Evolutionary conservation across 2,329 filamentous ascomycete genomes (phyloP), one percentile per base, ranked within the genome.

Genomic region (Corynespora cassiicola): DNA sequence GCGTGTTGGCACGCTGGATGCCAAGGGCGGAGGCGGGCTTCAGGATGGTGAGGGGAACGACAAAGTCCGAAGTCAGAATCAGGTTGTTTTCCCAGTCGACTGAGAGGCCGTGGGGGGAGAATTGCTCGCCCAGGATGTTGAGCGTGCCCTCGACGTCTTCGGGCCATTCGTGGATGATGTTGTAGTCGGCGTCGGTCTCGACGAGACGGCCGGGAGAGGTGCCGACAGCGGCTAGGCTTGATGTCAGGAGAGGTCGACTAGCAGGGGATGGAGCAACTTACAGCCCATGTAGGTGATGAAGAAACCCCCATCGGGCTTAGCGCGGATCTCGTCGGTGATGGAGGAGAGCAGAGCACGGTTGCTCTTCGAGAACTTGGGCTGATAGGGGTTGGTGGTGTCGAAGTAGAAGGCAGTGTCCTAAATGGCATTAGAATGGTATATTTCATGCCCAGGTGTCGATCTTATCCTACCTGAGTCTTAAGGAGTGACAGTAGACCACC

Each of bases 341-440:
- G 81, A 83, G 6, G 75, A 72, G 21, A 84, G 72, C 7, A 83
- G 39, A n/a, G 69, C 80, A 7, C 80, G 73, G 65, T 84, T 82
- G 60, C 76, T 81, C 67, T 84, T 81, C 50, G 71, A 66, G 61
- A 82, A 84, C 50, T 71, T 74, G 17, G 81, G 81, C 10, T 74
- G 70, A 58, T 84, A 84, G 0, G 80, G 80, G 55, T 84, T 70
- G 17, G 71, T 73, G 11, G 75, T 75, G 46, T 85, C 80, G 47
- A 84, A 84, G 70, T 83, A 84, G 61, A 75, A 84, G 0, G 76
- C 80, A 2, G 79, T 83, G 54, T 84, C 80, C 66, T 82, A 31
- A 15, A n/a, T 37, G 22, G 22, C 43, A 7, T 43, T 19, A 41
- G 23, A 7, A 34, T n/a, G n/a, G n/a, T 24, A 20, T 12, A 4